Conservation (phyloP, 2,329 filamentous ascomycete genomes). For the Claviceps sorghi region DNA sequence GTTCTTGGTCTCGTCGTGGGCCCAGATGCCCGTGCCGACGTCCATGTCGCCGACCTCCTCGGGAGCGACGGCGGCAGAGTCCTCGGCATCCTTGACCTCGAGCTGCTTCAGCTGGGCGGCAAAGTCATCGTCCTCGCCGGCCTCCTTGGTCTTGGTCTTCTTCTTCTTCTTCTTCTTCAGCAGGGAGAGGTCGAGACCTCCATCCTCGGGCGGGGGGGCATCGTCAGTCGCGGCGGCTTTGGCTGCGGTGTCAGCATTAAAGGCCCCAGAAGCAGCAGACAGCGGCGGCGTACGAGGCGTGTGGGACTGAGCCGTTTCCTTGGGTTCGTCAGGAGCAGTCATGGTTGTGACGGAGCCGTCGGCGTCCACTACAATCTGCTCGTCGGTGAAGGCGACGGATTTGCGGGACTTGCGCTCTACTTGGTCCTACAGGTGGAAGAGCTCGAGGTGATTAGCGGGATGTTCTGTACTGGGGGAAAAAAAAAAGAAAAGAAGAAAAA, state of each 20-base stretch:
- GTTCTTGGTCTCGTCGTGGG: slow-evolving; percentile 60
- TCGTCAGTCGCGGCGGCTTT: slow-evolving; percentile 33
- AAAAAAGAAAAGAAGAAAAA: too few species aligned
- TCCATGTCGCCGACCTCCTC: slow-evolving; percentile 62
- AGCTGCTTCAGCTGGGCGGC: slow-evolving; percentile 47
- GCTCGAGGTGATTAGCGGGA: background rate
- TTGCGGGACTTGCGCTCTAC: slow-evolving; percentile 64
- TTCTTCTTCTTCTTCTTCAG: slow-evolving; percentile 92
- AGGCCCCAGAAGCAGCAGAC: slow-evolving; percentile 38
- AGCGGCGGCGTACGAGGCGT: slow-evolving; percentile 50
- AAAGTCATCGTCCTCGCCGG: slow-evolving; percentile 48
- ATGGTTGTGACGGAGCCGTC: slow-evolving; percentile 73
- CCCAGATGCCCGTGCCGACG: slow-evolving; percentile 80
- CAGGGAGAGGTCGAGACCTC: slow-evolving; percentile 43
- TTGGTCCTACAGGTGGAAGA: slow-evolving; percentile 8
- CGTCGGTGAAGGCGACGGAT: slow-evolving; percentile 85
- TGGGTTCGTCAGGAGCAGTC: slow-evolving; percentile 58
- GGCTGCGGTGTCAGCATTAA: slow-evolving; percentile 32
- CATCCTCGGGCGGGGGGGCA: slow-evolving; percentile 33
- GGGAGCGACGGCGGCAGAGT: slow-evolving; percentile 31
- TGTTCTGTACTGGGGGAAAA: background rate
- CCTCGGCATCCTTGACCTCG: slow-evolving; percentile 52
- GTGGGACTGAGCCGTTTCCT: slow-evolving; percentile 71
- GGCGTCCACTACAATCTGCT: slow-evolving; percentile 72
- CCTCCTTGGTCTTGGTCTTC: slow-evolving; percentile 43